Conservation (phyloP, 768 basidiomycete species). For the Xerocomus spinulosus region DNA sequence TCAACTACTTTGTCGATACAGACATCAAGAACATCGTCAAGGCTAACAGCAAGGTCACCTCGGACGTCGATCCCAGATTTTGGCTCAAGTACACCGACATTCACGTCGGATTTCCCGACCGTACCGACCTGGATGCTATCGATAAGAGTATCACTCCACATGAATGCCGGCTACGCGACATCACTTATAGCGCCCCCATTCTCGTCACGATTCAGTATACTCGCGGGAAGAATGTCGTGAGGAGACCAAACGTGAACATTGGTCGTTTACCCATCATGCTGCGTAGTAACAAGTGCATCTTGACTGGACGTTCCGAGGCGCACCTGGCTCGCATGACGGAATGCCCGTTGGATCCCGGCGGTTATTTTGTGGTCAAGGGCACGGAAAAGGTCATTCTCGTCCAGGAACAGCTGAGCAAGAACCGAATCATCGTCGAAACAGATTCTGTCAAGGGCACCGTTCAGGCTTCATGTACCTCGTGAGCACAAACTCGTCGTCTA, state of each 20-base stretch:
- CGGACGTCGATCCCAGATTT: slow-evolving; percentile 94
- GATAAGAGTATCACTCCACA: slow-evolving; percentile 89
- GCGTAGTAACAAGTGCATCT: slow-evolving; percentile 88
- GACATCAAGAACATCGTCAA: slow-evolving; percentile 96
- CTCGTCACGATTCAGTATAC: slow-evolving; percentile 94
- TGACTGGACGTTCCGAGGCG: slow-evolving; percentile 70
- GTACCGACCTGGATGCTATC: slow-evolving; percentile 75
- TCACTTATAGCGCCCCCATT: slow-evolving; percentile 90
- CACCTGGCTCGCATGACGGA: slow-evolving; percentile 94
- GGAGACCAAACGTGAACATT: slow-evolving; percentile 76
- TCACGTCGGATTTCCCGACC: slow-evolving; percentile 85
- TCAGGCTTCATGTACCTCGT: slow-evolving; percentile 96
- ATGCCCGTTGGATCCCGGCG: slow-evolving; percentile 98
- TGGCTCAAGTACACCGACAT: slow-evolving; percentile 98
- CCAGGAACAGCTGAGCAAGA: slow-evolving; percentile 98
- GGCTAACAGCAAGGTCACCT: slow-evolving; percentile 90
- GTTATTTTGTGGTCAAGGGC: slow-evolving; percentile 98
- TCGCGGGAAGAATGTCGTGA: slow-evolving; percentile 83
- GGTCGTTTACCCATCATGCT: slow-evolving; percentile 96
- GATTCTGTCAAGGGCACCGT: slow-evolving; percentile 86
- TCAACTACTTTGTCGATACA: slow-evolving; percentile 97
- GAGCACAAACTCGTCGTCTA: slow-evolving; percentile 30
- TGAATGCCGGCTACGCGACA: slow-evolving; percentile 94
- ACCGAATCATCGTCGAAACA: slow-evolving; percentile 96
- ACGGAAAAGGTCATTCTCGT: slow-evolving; percentile 99